These are phyloP conservation scores for Turritis glabra DNA, from an alignment of 345 rosid genomes.

Conservation along the genomic window DNA sequence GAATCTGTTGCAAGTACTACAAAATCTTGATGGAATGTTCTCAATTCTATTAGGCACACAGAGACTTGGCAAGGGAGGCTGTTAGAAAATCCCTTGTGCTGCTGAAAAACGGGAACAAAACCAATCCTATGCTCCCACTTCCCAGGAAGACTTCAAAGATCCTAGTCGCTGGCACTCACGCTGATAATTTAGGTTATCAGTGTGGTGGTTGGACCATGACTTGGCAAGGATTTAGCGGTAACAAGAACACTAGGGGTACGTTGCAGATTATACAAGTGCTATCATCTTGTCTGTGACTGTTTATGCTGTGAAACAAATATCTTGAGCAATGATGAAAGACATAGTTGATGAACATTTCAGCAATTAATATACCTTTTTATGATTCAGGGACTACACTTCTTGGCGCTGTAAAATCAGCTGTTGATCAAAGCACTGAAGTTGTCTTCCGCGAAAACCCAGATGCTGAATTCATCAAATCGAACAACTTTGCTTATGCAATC, in stretches of 20 bases:
- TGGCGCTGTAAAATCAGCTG: conserved; percentile 62
- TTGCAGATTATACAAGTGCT: background rate
- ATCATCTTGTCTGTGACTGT: background rate
- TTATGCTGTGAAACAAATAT: background rate
- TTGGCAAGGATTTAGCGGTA: conserved; percentile 88
- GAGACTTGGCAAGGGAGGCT: conserved; percentile 95
- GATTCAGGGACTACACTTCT: conserved; percentile 82
- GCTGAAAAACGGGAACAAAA: conserved; percentile 78
- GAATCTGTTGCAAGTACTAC: background rate
- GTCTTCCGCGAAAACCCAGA: conserved; percentile 66
- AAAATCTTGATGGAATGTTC: conserved; percentile 25
- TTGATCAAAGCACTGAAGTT: conserved; percentile 70
- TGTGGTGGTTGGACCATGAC: conserved; percentile 97
- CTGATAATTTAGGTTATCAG: conserved; percentile 93
- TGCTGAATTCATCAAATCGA: conserved; percentile 62
- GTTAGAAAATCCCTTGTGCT: conserved; percentile 94
- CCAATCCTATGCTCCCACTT: conserved; percentile 74
- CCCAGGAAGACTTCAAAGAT: conserved; percentile 72
- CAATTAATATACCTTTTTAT: background rate
- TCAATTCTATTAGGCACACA: conserved; percentile 58
- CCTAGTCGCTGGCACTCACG: conserved; percentile 86
- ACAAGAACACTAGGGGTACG: conserved; percentile 69
- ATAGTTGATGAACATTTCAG: background rate
- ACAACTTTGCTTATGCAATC: conserved; percentile 70
- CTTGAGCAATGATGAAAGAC: background rate